Evolutionary conservation across 139 green algal genomes (phyloP).

Genomic region (Chlamydomonas sp.): DNA sequence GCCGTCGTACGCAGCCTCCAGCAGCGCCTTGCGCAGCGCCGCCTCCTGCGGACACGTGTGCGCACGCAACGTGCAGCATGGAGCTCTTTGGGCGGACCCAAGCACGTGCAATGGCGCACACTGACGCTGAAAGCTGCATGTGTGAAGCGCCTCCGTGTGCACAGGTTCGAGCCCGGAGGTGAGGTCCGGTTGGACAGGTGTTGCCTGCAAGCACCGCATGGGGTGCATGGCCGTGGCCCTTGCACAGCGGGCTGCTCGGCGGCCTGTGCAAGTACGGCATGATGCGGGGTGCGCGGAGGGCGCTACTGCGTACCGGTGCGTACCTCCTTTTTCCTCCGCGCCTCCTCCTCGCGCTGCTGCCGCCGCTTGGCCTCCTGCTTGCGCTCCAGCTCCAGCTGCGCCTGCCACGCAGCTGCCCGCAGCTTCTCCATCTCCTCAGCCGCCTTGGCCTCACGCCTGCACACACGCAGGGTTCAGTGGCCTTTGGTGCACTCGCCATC

Average conservation of each 20-base stretch:
- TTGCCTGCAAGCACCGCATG: too few relatives aligned
- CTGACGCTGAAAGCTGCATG: too few relatives aligned
- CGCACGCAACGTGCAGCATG: too few relatives aligned
- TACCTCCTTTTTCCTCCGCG: conserved; percentile 52
- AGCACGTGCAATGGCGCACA: too few relatives aligned
- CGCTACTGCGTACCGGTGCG: background rate
- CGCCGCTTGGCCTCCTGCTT: conserved; percentile 58
- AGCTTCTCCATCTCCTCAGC: conserved; percentile 49
- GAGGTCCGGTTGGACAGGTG: too few relatives aligned
- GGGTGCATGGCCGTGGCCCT: too few relatives aligned
- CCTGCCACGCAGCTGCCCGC: conserved; percentile 44
- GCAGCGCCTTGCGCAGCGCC: conserved; percentile 47
- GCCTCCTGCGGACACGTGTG: conserved; percentile 35
- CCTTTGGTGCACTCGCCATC: background rate
- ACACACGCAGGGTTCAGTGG: background rate
- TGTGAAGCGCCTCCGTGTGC: too few relatives aligned
- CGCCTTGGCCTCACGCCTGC: conserved; percentile 8
- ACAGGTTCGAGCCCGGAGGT: too few relatives aligned
- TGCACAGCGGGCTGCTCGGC: too few relatives aligned
- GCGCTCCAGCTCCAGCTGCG: conserved; percentile 54
- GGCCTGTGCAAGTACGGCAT: too few relatives aligned
- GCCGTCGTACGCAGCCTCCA: conserved; percentile 67
- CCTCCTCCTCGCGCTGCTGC: conserved; percentile 58
- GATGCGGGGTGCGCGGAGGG: too few relatives aligned
- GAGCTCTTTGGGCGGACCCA: too few relatives aligned